Evolutionary conservation across 2,329 filamentous ascomycete genomes (phyloP).

Genomic region (Alternaria metachromatica): DNA sequence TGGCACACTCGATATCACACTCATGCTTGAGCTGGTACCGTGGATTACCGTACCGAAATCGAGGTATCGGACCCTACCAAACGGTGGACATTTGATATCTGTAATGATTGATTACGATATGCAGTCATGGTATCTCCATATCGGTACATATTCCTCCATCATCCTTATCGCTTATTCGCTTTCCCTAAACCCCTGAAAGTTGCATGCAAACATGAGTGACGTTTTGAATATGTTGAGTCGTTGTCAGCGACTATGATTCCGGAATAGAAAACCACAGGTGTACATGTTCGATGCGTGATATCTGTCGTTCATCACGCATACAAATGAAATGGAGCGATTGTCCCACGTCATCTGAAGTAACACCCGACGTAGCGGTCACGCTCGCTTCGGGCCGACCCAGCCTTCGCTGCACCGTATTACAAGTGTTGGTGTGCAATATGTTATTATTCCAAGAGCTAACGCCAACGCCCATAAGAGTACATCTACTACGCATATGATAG

Average conservation of each 20-base stretch:
- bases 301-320: not conserved
- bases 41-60: not conserved
- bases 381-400: not conserved
- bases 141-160: not conserved
- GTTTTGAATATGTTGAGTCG: not conserved
- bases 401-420: not conserved
- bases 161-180: not conserved
- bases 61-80: not conserved
- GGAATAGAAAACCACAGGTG: not conserved
- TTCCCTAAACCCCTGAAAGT: not conserved
- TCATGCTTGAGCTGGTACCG: not conserved
- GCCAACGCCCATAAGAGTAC: constrained; percentile 23
- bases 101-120: not conserved
- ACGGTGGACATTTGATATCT: not conserved
- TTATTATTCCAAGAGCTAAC: constrained; percentile 25
- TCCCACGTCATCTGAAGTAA: not conserved
- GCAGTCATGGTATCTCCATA: not conserved
- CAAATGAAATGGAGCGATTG: not conserved
- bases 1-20: not conserved
- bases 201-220: not conserved
- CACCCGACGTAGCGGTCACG: not conserved
- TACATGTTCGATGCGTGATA: not conserved
- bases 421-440: constrained; percentile 4
- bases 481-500: constrained; percentile 12
- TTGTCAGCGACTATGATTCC: not conserved